Base-by-base conservation (phyloP, 495 filamentous ascomycete genomes). In the Thozetella sp. region DNA sequence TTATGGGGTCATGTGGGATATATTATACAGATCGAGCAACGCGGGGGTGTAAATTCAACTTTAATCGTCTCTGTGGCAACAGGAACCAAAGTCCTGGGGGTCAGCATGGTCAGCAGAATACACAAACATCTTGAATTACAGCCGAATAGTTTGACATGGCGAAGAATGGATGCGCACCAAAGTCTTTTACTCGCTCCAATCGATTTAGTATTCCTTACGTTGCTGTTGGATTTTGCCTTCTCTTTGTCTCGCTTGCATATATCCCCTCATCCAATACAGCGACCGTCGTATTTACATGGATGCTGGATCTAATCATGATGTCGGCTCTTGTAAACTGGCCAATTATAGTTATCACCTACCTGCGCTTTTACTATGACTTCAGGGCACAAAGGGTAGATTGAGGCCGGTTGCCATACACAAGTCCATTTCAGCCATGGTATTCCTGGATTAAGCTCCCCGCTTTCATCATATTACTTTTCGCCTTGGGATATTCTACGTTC, bases 61-160 rank as follows among this genome's bases (percentile, higher is more conserved):
- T n/a, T n/a, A n/a, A n/a, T n/a, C n/a, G n/a, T n/a, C n/a, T n/a
- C n/a, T n/a, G n/a, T n/a, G n/a, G n/a, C n/a, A n/a, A n/a, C n/a
- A n/a, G n/a, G n/a, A n/a, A n/a, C n/a, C n/a, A n/a, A n/a, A n/a
- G n/a, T n/a, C n/a, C n/a, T n/a, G n/a, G n/a, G n/a, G n/a, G n/a
- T 84, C 86, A 1, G 88, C 87, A 6, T 83, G 84, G 65, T 91
- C 88, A 2, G 83, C 86, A 0, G 88, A 82, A 23, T 92, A 93
- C 65, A 85, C 87, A 0, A 89, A 86, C 76, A 78, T 93, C 55
- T 91, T 89, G 73, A 86, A 84, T 52, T 87, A 86, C 13, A 87
- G 84, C 0, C 82, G 90, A 22, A 87, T 84, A 90, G 1, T 86
- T 88, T 60, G 79, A 81, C 4, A 75, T 86, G 19, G 85, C 84